Evolutionary conservation across 2,329 filamentous ascomycete genomes (phyloP).

Genomic region (Fusarium cyanostomum): DNA sequence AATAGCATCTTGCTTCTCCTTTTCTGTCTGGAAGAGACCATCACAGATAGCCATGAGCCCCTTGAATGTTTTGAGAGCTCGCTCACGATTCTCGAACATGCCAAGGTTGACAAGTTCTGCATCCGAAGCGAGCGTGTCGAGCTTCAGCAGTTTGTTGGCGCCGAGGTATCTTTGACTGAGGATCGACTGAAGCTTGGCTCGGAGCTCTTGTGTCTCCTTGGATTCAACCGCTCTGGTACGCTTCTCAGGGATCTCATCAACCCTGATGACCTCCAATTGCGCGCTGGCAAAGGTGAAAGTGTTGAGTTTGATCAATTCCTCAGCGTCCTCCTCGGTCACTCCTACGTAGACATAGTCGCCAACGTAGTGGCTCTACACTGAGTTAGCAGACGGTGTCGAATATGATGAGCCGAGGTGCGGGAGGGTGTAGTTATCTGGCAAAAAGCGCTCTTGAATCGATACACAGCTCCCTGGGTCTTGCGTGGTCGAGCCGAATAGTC

Average conservation of each 20-base stretch:
- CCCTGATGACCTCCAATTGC: constrained; percentile 64
- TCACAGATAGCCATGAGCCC: constrained; percentile 90
- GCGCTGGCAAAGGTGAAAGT: constrained; percentile 74
- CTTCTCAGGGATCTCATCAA: constrained; percentile 52
- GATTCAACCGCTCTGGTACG: constrained; percentile 57
- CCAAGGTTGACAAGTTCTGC: constrained; percentile 76
- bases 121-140: constrained; percentile 81
- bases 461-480: constrained; percentile 32
- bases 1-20: constrained; percentile 80
- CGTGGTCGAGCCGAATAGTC: constrained; percentile 33
- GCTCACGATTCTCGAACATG: constrained; percentile 76
- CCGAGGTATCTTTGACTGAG: constrained; percentile 79
- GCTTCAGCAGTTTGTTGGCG: constrained; percentile 78
- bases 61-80: constrained; percentile 87
- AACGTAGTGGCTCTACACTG: constrained; percentile 73
- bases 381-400: constrained; percentile 68
- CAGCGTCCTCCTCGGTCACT: constrained; percentile 70
- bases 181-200: constrained; percentile 74
- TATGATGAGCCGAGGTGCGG: constrained; percentile 33
- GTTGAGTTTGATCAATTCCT: constrained; percentile 73
- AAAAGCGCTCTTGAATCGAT: constrained; percentile 29
- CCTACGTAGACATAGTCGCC: constrained; percentile 76
- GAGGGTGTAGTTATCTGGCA: constrained; percentile 33
- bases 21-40: constrained; percentile 74
- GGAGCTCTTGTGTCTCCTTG: constrained; percentile 66